These are phyloP conservation scores for Bremia lactucae DNA, from an alignment of 352 stramenopile species.

Conservation along the genomic window DNA sequence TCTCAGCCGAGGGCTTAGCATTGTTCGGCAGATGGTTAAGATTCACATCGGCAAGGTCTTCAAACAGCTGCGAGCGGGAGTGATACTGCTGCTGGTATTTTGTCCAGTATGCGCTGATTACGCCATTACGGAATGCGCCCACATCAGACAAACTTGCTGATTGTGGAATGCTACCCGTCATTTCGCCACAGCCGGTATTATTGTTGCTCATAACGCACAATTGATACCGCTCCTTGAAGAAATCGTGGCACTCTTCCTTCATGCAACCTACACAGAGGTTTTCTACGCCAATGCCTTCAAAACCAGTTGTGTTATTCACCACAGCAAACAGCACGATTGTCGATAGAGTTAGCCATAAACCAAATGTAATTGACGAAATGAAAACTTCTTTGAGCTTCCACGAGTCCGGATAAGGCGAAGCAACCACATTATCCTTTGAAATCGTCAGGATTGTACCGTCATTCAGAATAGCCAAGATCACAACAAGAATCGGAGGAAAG, in stretches of 20 bases:
- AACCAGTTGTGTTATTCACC: constrained; percentile 47
- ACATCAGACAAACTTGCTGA: constrained; percentile 23
- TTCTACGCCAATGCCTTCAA: constrained; percentile 36
- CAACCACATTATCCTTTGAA: constrained; percentile 64
- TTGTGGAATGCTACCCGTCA: constrained; percentile 40
- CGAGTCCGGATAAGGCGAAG: constrained; percentile 49
- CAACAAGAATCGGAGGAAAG: constrained; percentile 80
- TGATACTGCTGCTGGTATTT: constrained; percentile 40
- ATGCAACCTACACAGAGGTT: constrained; percentile 55
- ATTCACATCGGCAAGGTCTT: constrained; percentile 48
- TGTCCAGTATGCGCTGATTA: constrained; percentile 32
- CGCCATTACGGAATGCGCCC: constrained; percentile 26
- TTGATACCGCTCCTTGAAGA: constrained; percentile 43
- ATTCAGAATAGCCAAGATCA: constrained; percentile 87
- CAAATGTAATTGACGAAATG: constrained; percentile 57
- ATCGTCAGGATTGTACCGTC: constrained; percentile 81
- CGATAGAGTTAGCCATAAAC: constrained; percentile 52
- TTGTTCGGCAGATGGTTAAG: constrained; percentile 37
- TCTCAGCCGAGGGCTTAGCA: constrained; percentile 27
- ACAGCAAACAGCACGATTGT: constrained; percentile 53
- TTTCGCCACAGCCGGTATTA: constrained; percentile 44
- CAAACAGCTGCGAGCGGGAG: constrained; percentile 35
- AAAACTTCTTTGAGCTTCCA: constrained; percentile 68
- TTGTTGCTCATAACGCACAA: constrained; percentile 33
- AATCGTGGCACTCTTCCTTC: constrained; percentile 45